These are phyloP conservation scores for Tylopilus sp. DNA, from an alignment of 1,284 basidiomycete species.

Conservation along the genomic window DNA sequence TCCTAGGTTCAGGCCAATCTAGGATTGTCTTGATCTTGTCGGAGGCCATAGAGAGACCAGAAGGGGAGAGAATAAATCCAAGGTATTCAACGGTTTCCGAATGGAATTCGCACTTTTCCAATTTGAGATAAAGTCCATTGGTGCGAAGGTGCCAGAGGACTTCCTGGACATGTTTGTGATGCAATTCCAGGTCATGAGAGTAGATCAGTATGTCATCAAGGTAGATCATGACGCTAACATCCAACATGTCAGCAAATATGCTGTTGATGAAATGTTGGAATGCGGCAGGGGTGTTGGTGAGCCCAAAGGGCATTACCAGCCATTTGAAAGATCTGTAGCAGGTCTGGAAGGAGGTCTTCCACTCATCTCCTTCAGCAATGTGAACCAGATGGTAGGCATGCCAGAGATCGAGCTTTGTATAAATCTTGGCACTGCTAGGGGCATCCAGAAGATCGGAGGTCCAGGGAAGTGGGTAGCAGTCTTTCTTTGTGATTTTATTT, in stretches of 20 bases:
- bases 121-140: constrained; percentile 33
- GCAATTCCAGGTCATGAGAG: neutral
- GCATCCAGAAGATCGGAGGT: neutral
- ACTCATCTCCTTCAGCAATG: neutral
- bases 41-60: neutral
- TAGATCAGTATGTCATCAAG: constrained; percentile 6
- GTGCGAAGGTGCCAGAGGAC: neutral
- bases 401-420: neutral
- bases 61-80: neutral
- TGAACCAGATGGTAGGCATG: constrained; percentile 2
- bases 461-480: neutral
- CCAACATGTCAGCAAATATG: neutral
- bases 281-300: neutral
- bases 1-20: constrained; percentile 22
- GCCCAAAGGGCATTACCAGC: neutral
- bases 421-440: neutral
- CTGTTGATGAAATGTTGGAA: neutral
- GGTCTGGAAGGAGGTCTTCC: neutral
- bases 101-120: constrained; percentile 43
- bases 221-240: constrained; percentile 1
- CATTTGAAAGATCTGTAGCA: neutral
- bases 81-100: constrained; percentile 40
- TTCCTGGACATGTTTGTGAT: neutral
- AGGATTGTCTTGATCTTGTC: constrained; percentile 7
- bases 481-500: neutral